phyloP scores from a whole-genome alignment of 768 basidiomycete species.

The Serpula lacrymans region DNA sequence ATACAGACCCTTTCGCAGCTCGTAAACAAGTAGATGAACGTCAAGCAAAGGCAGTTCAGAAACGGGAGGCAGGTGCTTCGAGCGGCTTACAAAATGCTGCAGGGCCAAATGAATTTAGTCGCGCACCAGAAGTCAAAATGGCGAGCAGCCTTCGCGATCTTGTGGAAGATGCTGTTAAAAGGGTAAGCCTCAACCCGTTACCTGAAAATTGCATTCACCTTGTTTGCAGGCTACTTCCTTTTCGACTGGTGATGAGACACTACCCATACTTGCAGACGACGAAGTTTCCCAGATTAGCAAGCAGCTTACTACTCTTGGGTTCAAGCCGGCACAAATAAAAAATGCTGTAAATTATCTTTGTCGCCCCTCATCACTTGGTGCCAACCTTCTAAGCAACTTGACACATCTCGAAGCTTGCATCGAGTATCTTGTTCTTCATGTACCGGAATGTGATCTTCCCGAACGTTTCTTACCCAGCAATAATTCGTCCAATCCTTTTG shows the following conservation, averaged over 20 bases:
- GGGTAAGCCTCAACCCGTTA: slow-evolving; percentile 56
- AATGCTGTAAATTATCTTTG: slow-evolving; percentile 57
- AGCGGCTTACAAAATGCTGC: slow-evolving; percentile 7
- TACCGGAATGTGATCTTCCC: slow-evolving; percentile 88
- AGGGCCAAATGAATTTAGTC: slow-evolving; percentile 37
- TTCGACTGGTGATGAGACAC: slow-evolving; percentile 35
- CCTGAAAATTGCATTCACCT: slow-evolving; percentile 7
- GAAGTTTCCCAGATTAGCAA: slow-evolving; percentile 39
- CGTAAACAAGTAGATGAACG: slow-evolving; percentile 62
- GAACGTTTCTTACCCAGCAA: slow-evolving; percentile 57
- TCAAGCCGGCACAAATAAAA: slow-evolving; percentile 51
- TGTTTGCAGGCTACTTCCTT: slow-evolving; percentile 43
- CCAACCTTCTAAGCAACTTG: slow-evolving; percentile 55
- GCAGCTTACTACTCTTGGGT: slow-evolving; percentile 66
- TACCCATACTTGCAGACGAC: slow-evolving; percentile 39
- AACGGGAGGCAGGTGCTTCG: slow-evolving; percentile 32
- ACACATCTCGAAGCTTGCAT: slow-evolving; percentile 75
- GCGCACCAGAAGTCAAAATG: slow-evolving; percentile 81
- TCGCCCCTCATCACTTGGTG: slow-evolving; percentile 51
- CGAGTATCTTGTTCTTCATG: slow-evolving; percentile 77
- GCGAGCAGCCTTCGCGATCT: slow-evolving; percentile 67
- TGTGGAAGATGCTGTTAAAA: slow-evolving; percentile 79
- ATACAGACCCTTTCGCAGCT: slow-evolving; percentile 82
- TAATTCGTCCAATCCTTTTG: slow-evolving; percentile 69
- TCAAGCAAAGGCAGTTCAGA: slow-evolving; percentile 54